These are phyloP conservation scores for Hypomyces perniciosus DNA, from an alignment of 2,329 filamentous ascomycete species.

Conservation along the genomic window DNA sequence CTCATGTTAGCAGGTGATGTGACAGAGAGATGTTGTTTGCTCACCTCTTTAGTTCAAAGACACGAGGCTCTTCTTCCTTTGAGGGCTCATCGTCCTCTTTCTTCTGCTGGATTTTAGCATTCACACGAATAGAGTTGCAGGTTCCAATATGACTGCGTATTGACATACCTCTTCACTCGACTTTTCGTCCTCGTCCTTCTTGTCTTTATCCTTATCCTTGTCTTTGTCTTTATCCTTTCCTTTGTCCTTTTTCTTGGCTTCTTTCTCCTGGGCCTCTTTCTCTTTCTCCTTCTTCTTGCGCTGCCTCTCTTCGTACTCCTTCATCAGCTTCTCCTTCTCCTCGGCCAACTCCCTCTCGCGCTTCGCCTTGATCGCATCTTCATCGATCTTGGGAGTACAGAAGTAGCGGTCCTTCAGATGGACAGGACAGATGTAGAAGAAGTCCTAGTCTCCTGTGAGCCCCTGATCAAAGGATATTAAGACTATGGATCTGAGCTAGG, in stretches of 20 bases:
- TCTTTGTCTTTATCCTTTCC: slow-evolving; percentile 41
- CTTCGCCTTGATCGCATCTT: slow-evolving; percentile 57
- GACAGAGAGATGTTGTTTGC: neutral
- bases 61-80: slow-evolving; percentile 62
- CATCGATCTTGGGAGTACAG: slow-evolving; percentile 67
- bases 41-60: slow-evolving; percentile 80
- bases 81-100: slow-evolving; percentile 19
- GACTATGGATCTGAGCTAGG: slow-evolving; percentile 7
- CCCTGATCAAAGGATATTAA: neutral
- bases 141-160: slow-evolving; percentile 24
- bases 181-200: slow-evolving; percentile 27
- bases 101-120: slow-evolving; percentile 25
- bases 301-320: slow-evolving; percentile 71
- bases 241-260: slow-evolving; percentile 39
- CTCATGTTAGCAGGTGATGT: neutral
- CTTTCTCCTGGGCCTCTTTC: slow-evolving; percentile 48
- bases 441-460: slow-evolving; percentile 47
- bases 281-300: slow-evolving; percentile 64
- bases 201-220: slow-evolving; percentile 35
- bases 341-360: slow-evolving; percentile 56
- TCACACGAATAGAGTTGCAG: neutral
- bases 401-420: slow-evolving; percentile 83
- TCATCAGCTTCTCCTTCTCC: slow-evolving; percentile 60
- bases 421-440: slow-evolving; percentile 81
- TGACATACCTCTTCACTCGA: slow-evolving; percentile 28